Evolutionary conservation across 306 rosid species (phyloP), one percentile per base, ranked within the genome.

Genomic region (Crataegus laevigata): DNA sequence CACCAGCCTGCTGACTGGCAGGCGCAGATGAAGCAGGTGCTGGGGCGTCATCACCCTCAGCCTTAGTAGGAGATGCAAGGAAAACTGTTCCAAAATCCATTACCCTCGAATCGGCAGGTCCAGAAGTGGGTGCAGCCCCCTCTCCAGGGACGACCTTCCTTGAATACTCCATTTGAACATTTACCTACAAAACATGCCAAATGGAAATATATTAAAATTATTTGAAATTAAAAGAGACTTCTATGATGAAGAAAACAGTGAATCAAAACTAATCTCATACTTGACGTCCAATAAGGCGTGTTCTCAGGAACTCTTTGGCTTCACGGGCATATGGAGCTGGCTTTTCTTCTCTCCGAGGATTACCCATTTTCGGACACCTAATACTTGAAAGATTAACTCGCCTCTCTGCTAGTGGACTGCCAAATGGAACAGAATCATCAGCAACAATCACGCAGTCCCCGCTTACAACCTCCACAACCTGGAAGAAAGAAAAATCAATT

Each of bases 311-410:
- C 81, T 96, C 99, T 84, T 91, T 96, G 81, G 99, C 99, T 85
- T 96, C 99, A 58, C 99, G 97, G 61, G 99, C 99, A 85, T 96
- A 92, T 55, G 99, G 92, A 51, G 98, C 98, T 19, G 99, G 99
- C 75, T 89, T 96, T 81, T 96, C 99, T 54, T 96, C 99, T 69
- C 96, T 86, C 11, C 99, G 98, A 74, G 99, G 99, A 82, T 96
- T 96, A 36, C 99, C 99, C 58, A 96, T 83, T 84, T 89, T 96
- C 4, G 99, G 99, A 83, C 98, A 92, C 85, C 99, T 96, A 77
- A 96, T 92, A 81, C 99, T 96, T 66, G 99, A 96, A 50, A 96
- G 89, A 85, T 96, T 96, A 75, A 96, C 99, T 76, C 99, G 89
- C 73, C 98, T 79, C 87, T 96, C 99, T 3, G 99, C 99, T 79